Conservation (phyloP, 208 protist species). For the Leishmania major region DNA sequence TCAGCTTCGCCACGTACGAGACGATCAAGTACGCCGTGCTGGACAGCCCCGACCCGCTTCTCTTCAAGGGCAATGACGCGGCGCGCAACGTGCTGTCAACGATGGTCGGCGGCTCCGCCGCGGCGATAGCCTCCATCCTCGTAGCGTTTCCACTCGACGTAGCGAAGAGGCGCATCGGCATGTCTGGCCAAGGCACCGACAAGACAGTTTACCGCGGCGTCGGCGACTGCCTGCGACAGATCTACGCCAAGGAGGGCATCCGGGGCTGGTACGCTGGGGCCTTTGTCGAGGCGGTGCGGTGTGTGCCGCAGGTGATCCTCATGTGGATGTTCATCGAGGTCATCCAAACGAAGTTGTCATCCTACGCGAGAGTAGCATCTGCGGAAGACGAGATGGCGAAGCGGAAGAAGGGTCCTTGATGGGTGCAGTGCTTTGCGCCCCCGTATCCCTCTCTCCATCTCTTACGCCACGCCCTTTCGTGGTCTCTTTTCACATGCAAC, state of each 20-base stretch:
- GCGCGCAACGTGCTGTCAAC: conserved; percentile 61
- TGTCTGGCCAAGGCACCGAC: conserved; percentile 76
- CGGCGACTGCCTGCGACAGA: conserved; percentile 55
- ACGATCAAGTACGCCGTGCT: conserved; percentile 83
- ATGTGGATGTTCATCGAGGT: conserved; percentile 92
- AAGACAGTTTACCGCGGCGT: conserved; percentile 70
- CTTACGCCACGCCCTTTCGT: no score
- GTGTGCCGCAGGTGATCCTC: conserved; percentile 88
- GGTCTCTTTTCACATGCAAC: background rate
- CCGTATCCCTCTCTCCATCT: no score
- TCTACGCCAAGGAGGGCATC: conserved; percentile 80
- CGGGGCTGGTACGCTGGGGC: conserved; percentile 79
- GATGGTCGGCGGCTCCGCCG: conserved; percentile 60
- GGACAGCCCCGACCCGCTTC: conserved; percentile 40
- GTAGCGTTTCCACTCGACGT: conserved; percentile 85
- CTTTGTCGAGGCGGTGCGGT: conserved; percentile 74
- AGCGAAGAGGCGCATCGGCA: conserved; percentile 87
- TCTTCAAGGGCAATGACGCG: conserved; percentile 53
- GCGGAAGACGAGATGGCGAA: background rate
- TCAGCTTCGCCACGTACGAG: conserved; percentile 90
- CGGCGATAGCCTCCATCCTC: conserved; percentile 75
- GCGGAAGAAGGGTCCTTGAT: background rate
- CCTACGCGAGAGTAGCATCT: conserved; percentile 10
- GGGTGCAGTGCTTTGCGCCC: no score
- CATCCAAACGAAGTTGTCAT: conserved; percentile 62